These are phyloP conservation scores for Phalaenopsis equestris DNA, from an alignment of 106 monocot species.

Conservation along the genomic window DNA sequence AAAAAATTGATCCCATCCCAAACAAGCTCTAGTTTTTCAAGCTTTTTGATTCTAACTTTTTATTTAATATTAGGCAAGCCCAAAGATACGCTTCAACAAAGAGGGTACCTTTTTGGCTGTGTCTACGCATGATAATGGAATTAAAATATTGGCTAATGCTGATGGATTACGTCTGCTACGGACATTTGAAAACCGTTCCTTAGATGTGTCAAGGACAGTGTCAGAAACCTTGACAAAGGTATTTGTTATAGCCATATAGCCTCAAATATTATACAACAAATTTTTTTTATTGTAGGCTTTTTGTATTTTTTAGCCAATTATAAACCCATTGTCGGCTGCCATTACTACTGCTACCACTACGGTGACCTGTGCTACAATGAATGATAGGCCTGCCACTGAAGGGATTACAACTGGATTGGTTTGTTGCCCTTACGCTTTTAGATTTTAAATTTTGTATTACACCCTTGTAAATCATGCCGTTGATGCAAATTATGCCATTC, in stretches of 20 bases:
- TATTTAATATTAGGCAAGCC: conserved; percentile 36
- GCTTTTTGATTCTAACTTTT: background rate
- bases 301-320: conserved; percentile 47
- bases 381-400: conserved; percentile 40
- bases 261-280: background rate
- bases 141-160: conserved; percentile 83
- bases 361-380: conserved; percentile 21
- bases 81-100: conserved; percentile 77
- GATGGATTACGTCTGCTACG: conserved; percentile 54
- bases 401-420: conserved; percentile 49
- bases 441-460: background rate
- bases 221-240: conserved; percentile 55
- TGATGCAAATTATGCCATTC: background rate
- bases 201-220: conserved; percentile 46
- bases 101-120: conserved; percentile 83
- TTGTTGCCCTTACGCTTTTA: conserved; percentile 9
- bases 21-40: no score
- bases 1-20: no score
- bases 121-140: conserved; percentile 56
- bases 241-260: background rate
- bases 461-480: background rate
- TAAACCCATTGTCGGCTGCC: conserved; percentile 48
- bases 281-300: background rate
- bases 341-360: conserved; percentile 12
- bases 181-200: conserved; percentile 37